phyloP scores from a whole-genome alignment of 345 rosid genomes.

The Gynandropsis gynandra region DNA sequence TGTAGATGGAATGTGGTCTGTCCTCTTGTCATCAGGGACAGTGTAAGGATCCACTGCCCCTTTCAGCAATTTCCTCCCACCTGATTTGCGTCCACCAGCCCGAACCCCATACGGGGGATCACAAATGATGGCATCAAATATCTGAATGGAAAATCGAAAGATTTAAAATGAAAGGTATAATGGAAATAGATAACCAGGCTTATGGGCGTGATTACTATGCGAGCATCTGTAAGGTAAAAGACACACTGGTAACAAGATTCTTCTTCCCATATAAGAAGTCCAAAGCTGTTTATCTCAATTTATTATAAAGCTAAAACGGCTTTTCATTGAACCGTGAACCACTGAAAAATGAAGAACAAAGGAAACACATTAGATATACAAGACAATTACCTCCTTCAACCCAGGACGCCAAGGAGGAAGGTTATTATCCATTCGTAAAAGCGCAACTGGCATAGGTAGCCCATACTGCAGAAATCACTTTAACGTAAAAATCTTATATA shows the following conservation, averaged over 20 bases:
- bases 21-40: constrained; percentile 88
- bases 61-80: constrained; percentile 83
- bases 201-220: too few species aligned
- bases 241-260: too few species aligned
- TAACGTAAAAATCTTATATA: constrained; percentile 7
- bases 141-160: constrained; percentile 27
- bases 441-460: constrained; percentile 66
- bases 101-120: constrained; percentile 98
- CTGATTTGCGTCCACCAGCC: constrained; percentile 94
- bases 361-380: constrained; percentile 3
- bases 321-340: too few species aligned
- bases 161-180: neutral
- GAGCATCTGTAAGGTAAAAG: too few species aligned
- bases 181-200: too few species aligned
- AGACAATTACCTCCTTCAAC: constrained; percentile 59
- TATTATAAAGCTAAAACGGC: too few species aligned
- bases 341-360: neutral
- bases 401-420: constrained; percentile 95
- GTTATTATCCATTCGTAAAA: constrained; percentile 86
- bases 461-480: constrained; percentile 57
- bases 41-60: constrained; percentile 79
- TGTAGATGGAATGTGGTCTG: constrained; percentile 88
- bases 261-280: neutral
- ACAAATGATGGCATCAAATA: constrained; percentile 82
- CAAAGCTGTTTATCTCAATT: neutral